Base-by-base conservation (phyloP, 805 yeast species). In the Starmera pachycereana region DNA sequence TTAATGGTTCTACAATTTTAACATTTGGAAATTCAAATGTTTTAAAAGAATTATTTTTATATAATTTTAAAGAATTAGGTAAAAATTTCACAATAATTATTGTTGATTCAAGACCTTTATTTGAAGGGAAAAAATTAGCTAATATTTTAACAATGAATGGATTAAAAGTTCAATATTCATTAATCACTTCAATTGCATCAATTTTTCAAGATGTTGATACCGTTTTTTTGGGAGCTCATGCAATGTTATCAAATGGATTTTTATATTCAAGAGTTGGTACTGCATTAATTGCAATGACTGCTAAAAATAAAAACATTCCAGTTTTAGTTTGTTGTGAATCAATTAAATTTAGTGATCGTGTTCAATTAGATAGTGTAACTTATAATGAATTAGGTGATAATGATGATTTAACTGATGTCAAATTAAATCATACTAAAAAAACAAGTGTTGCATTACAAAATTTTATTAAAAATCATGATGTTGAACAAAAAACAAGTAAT, bases 311-410 rank as follows among this genome's bases (percentile, higher is more conserved):
- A 54, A 84, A 88, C 53, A 84, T 92, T 37, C 97, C 98, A 0
- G 97, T 92, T 6, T 70, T 92, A 46, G 96, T 94, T 2, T 86
- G 96, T 53, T 90, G 97, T 64, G 98, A 92, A 62, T 78, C 90
- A 39, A 76, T 92, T 61, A 92, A 92, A 63, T 92, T 92, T 56
- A 78, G 94, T 25, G 97, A 92, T 59, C 78, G 92, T 51, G 97
- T 92, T 9, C 97, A 90, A 63, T 73, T 92, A 44, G 98, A 92
- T 59, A 80, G 95, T n/a, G 95, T 92, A 22, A 86, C 97, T 1
- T 76, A 79, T 47, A 92, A 92, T 61, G 98, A 92, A 61, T 70
- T 92, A 43, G 90, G 87, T 10, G 94, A 84, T 57, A 71, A 78
- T 18, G 82, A 81, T 41, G 89, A 80, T 57, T 66, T 84, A 47